Evolutionary conservation across 2,329 filamentous ascomycete species (phyloP), one percentile per base, ranked within the genome.

Genomic region (Moelleriella libera): DNA sequence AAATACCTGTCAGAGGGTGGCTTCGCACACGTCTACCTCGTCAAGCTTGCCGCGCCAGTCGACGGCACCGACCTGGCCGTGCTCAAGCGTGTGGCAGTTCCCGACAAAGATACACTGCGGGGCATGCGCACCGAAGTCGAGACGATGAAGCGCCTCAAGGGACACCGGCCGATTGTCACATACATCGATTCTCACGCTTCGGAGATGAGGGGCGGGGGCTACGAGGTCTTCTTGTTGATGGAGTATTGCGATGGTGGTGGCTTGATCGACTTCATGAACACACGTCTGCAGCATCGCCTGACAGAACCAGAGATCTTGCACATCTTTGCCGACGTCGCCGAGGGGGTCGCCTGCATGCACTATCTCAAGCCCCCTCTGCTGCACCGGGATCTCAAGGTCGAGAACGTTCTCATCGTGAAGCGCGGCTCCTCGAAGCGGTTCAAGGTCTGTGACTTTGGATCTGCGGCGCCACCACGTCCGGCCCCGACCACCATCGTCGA

Each of bases 261-360:
- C 37, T 69, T 98, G 62, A 98, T 98, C 63, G 92, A 98, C 68
- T 98, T 97, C 64, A 98, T 98, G 92, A 98, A 98, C 68, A 98
- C 92, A 37, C 80, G 92, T 47, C 70, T 98, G 58, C 92, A 98
- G 68, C 89, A 98, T 64, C 85, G 92, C 45, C 74, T 98, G 65
- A 98, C 90, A 37, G 92, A 98, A 69, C 90, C 92, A 45, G 92
- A 98, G 71, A 95, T 98, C 56, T 71, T 98, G 57, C 85, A 89
- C 70, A 97, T 98, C 66, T 97, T 98, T 68, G 84, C 84, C 46
- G 92, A 98, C 63, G 87, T 96, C 48, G 85, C 89, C 44, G 90
- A 97, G 68, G 92, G 92, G 39, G 88, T 98, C 43, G 92, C 92
- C 31, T 95, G 88, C 63, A 98, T 98, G 92, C 92, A 98, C 68